Evolutionary conservation across 345 rosid species (phyloP).

Genomic region (Firmiana major): DNA sequence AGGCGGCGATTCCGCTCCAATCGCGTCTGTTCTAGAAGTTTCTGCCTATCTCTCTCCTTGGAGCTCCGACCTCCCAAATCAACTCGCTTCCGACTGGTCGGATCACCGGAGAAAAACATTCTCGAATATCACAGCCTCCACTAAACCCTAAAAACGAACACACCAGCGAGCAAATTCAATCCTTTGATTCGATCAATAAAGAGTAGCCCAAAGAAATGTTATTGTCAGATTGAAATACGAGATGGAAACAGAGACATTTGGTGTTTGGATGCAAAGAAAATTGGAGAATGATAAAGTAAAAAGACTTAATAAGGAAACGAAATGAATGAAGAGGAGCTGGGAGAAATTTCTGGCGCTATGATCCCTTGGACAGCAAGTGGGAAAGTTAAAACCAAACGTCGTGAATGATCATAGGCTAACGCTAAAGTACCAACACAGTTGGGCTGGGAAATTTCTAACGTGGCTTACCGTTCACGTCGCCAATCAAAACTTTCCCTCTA

Average conservation of each 20-base stretch:
- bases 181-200: slow-evolving; percentile 12
- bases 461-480: no score
- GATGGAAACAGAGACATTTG: neutral
- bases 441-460: no score
- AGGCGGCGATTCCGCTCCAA: slow-evolving; percentile 86
- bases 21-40: slow-evolving; percentile 92
- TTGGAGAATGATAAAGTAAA: neutral
- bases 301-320: no score
- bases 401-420: no score
- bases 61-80: slow-evolving; percentile 98
- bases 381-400: neutral
- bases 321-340: neutral
- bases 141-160: neutral
- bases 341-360: slow-evolving; percentile 2
- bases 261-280: slow-evolving; percentile 19
- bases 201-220: neutral
- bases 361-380: neutral
- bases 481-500: no score
- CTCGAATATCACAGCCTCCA: slow-evolving; percentile 11
- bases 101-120: slow-evolving; percentile 96
- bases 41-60: slow-evolving; percentile 91
- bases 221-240: neutral
- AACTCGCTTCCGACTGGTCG: slow-evolving; percentile 88
- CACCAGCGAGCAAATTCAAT: neutral
- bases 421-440: no score